Conservation (phyloP, 257 asterid species). For the Lithospermum erythrorhizon region DNA sequence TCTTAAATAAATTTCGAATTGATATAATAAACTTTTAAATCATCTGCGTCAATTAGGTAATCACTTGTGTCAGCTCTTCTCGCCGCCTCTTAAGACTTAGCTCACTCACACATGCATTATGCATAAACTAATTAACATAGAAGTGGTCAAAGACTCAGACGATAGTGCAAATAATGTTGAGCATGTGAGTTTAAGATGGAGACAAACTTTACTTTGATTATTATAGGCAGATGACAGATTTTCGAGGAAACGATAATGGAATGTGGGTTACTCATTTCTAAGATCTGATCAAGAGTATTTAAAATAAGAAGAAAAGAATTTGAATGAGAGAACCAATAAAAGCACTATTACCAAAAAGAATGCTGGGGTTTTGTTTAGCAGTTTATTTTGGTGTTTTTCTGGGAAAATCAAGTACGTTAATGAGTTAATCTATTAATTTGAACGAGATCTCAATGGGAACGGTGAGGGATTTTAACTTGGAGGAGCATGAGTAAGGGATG, state of each 20-base stretch:
- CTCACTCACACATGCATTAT: neutral
- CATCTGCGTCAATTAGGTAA: no score
- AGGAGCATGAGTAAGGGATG: no score
- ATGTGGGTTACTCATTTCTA: neutral
- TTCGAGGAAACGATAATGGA: neutral
- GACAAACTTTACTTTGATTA: neutral
- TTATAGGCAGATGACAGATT: neutral
- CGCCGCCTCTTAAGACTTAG: no score
- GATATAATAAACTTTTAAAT: no score
- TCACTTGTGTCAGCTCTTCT: no score
- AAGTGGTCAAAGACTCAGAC: neutral
- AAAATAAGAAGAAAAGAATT: neutral
- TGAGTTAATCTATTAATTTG: no score
- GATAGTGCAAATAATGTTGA: neutral
- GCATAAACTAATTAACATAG: neutral
- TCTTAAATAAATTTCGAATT: no score
- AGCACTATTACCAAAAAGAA: constrained; percentile 6
- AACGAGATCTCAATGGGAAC: no score
- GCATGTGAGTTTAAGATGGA: neutral
- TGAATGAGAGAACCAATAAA: neutral
- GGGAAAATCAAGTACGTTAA: neutral
- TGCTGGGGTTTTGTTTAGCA: constrained; percentile 12
- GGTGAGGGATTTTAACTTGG: no score
- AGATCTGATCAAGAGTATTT: neutral
- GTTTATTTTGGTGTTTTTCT: neutral